Evolutionary conservation across 805 yeast species (phyloP).

Genomic region (Metschnikowia aberdeeniae): DNA sequence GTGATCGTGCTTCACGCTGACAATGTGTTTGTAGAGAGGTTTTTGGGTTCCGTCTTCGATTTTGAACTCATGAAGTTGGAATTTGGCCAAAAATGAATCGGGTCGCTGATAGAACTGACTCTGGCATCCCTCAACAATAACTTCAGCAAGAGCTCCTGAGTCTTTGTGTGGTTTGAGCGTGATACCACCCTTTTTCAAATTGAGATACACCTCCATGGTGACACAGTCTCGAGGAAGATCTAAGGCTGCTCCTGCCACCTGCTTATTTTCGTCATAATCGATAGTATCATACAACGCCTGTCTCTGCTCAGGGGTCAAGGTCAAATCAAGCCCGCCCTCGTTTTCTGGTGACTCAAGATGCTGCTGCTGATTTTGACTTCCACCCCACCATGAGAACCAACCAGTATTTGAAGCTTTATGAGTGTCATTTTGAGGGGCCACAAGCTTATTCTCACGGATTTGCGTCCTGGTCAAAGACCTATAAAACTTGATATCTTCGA

Average conservation of each 20-base stretch:
- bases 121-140: constrained; percentile 78
- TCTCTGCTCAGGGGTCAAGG: constrained; percentile 77
- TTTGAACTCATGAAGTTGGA: constrained; percentile 74
- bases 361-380: constrained; percentile 21
- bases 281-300: constrained; percentile 90
- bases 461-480: constrained; percentile 74
- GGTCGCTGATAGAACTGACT: constrained; percentile 72
- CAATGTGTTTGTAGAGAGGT: constrained; percentile 81
- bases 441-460: constrained; percentile 50
- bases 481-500: constrained; percentile 81
- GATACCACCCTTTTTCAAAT: constrained; percentile 74
- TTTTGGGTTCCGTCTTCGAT: constrained; percentile 83
- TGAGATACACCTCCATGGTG: constrained; percentile 61
- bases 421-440: constrained; percentile 17
- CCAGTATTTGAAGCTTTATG: constrained; percentile 16
- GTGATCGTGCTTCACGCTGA: constrained; percentile 68
- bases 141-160: constrained; percentile 58
- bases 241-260: constrained; percentile 42
- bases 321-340: constrained; percentile 27
- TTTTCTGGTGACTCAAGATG: constrained; percentile 24
- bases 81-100: constrained; percentile 67
- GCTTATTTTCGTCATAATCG: constrained; percentile 73
- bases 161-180: constrained; percentile 45
- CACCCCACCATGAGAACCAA: constrained; percentile 75
- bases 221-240: constrained; percentile 73